Evolutionary conservation across 192 early-diverging fungal genomes (phyloP), one percentile per base, ranked within the genome.

Genomic region (Spizellomyces punctatus): DNA sequence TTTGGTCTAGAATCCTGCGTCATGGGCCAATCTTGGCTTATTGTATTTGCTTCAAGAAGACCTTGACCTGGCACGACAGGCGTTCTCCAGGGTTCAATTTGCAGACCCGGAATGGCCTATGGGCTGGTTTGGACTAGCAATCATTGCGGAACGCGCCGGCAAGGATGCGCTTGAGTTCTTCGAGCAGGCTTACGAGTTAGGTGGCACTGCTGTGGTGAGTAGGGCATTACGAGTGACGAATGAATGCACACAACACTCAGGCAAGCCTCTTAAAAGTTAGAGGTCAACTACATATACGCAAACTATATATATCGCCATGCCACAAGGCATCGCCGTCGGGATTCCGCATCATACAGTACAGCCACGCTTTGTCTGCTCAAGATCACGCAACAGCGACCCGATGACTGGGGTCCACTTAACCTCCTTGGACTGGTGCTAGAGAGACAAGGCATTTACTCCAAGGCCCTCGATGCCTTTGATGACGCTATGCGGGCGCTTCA

Each of bases 81-180:
- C 89, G 22, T 96, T 96, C 74, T 73, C 75, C 0, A 82, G 83
- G 19, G 91, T 91, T 0, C 89, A 92, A 68, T 82, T 88, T 8
- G 62, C 89, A 14, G 93, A 96, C 48, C 93, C 95, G 5, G 94
- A 96, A 58, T 89, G 80, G 70, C 74, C 84, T 46, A 78, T 87
- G 8, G 88, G 86, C 22, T 95, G 95, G 94, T 83, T 93, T 63
- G 96, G 95, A n/a, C 92, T 93, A 66, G 94, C 91, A 9, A 84
- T 91, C 63, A 82, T 93, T 21, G 91, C 92, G 7, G 86, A 88
- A 69, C 61, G 78, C 1, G 84, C 74, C 76, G 85, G 74, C 64
- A 89, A 63, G 10, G 85, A 89, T 55, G 78, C 86, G 7, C 81
- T 84, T 21, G 89, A 86, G 5, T 75, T 92, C 27, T 93, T 91